Base-by-base conservation (phyloP, 2,329 filamentous ascomycete genomes). In the Stromatinia cepivora region DNA sequence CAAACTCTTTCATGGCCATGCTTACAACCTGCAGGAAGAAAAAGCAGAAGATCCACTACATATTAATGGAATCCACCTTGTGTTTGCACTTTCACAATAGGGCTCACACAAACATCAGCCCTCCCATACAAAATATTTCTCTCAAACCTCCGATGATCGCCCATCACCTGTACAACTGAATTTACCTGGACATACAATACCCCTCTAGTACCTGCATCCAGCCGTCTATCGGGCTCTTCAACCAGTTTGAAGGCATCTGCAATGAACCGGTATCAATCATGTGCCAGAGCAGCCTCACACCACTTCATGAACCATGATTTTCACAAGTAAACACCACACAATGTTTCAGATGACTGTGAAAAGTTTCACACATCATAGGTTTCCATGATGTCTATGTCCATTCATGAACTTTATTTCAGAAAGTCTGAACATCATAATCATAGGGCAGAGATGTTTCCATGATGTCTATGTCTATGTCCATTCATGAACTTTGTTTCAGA, bases 191-290 rank as follows among this genome's bases (percentile, higher is more conserved):
- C 5, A 39, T 50, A 63, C 46, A 15, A 36, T 52, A 39, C 45
- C 15, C 34, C 45, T 50, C 46, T 36, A 50, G 20, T 20, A 34
- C 22, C 46, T 62, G 45, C 22, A 50, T 13, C 45, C 46, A 50
- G 45, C 59, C 59, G 59, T 63, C 59, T 63, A 50, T 63, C 59
- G 59, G 59, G 59, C 59, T 52, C 59, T 63, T 50, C 45, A 20
- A 39, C 59, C 45, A 50, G 45, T 36, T 36, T 25, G 13, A 20
- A 50, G 20, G 20, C 58, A 34, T 42, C 20, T 48, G 42, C 58
- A 48, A 62, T 10, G 11, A 34, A 31, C 58, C 58, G 42, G 28
- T 42, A 25, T 45, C 45, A 50, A 62, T 62, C 59, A 50, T 50
- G 59, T 50, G 59, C 45, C 59, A 25, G 11, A 34, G 28, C 20